These are phyloP conservation scores for Aspergillus conjunctus DNA, from an alignment of 495 filamentous ascomycete genomes.

Conservation along the genomic window DNA sequence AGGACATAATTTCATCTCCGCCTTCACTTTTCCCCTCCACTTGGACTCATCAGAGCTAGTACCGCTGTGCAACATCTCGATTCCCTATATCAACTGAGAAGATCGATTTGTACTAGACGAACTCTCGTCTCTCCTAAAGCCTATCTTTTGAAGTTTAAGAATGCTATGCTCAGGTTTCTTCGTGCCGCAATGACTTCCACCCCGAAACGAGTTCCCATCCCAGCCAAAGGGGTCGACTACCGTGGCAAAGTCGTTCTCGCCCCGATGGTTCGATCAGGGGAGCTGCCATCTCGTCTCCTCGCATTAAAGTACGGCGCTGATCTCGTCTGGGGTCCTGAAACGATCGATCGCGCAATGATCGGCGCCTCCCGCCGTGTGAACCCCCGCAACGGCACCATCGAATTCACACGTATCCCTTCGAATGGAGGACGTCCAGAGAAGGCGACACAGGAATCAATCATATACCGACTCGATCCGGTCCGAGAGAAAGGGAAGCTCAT, in stretches of 20 bases:
- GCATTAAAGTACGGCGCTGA: conserved; percentile 95
- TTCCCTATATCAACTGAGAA: not conserved
- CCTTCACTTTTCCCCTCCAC: conserved; percentile 9
- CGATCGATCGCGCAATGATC: conserved; percentile 86
- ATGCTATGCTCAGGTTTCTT: conserved; percentile 50
- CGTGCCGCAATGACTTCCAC: conserved; percentile 57
- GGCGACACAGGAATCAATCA: conserved; percentile 64
- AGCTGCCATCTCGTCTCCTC: conserved; percentile 83
- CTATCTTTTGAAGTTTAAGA: conserved; percentile 12
- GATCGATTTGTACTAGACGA: not conserved
- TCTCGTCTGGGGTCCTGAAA: conserved; percentile 97
- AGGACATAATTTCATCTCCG: conserved; percentile 20
- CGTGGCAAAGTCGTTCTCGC: conserved; percentile 90
- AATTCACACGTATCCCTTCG: conserved; percentile 76
- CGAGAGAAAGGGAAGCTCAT: conserved; percentile 73
- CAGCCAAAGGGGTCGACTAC: conserved; percentile 87
- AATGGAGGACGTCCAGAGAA: conserved; percentile 56
- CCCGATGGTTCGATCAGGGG: conserved; percentile 95
- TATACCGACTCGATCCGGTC: conserved; percentile 80
- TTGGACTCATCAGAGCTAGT: not conserved
- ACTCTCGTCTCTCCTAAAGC: not conserved
- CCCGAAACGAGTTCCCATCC: conserved; percentile 70
- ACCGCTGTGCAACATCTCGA: not conserved
- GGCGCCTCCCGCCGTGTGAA: conserved; percentile 78
- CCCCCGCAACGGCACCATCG: conserved; percentile 70